phyloP scores from a whole-genome alignment of 495 filamentous ascomycete genomes.

The Aspergillus bridgeri region DNA sequence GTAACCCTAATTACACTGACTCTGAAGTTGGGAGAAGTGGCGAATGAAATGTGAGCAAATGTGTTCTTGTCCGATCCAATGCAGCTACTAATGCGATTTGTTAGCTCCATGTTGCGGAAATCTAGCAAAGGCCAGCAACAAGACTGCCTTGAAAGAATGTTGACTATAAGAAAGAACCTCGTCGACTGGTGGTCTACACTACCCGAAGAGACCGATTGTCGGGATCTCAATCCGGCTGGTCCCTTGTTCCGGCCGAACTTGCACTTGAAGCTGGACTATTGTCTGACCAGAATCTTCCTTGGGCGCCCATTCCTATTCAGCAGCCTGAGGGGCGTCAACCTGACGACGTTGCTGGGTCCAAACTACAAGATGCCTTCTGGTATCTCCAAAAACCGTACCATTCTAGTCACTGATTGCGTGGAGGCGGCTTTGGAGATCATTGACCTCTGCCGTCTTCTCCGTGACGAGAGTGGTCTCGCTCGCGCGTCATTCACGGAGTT shows the following conservation, averaged over 20 bases:
- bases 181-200: slow-evolving; percentile 50
- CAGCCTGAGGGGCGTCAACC: slow-evolving; percentile 34
- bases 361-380: slow-evolving; percentile 33
- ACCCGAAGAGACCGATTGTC: slow-evolving; percentile 41
- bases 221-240: slow-evolving; percentile 37
- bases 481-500: slow-evolving; percentile 52
- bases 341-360: slow-evolving; percentile 18
- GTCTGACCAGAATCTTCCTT: slow-evolving; percentile 45
- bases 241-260: slow-evolving; percentile 46
- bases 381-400: slow-evolving; percentile 38
- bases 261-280: slow-evolving; percentile 49
- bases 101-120: slow-evolving; percentile 35
- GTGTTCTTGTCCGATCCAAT: background rate
- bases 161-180: slow-evolving; percentile 39
- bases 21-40: slow-evolving; percentile 41
- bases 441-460: slow-evolving; percentile 44
- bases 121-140: slow-evolving; percentile 41
- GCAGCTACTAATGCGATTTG: slow-evolving; percentile 3
- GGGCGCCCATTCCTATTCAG: slow-evolving; percentile 50
- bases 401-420: slow-evolving; percentile 46
- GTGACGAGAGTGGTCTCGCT: slow-evolving; percentile 47
- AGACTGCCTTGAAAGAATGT: slow-evolving; percentile 42
- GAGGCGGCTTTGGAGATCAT: slow-evolving; percentile 50
- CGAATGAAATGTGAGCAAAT: slow-evolving; percentile 41
- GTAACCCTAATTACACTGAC: slow-evolving; percentile 44